These are phyloP conservation scores for Mycena kentingensis DNA, from an alignment of 768 basidiomycete genomes.

Conservation along the genomic window DNA sequence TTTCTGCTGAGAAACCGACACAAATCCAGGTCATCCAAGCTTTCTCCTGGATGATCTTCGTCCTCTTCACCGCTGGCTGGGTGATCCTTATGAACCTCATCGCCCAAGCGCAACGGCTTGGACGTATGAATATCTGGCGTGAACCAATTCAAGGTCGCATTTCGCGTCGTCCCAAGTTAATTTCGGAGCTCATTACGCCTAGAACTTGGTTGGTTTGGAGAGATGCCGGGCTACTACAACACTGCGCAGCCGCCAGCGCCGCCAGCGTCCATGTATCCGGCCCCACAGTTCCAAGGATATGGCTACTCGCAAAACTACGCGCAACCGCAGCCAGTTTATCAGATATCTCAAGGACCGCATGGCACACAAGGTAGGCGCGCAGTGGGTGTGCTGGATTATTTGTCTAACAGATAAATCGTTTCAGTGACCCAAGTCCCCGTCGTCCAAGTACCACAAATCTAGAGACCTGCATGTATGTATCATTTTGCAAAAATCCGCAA, in stretches of 20 bases:
- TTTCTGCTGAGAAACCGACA: neutral
- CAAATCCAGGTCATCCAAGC: slow-evolving; percentile 56
- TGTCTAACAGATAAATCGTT: neutral
- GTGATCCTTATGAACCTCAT: slow-evolving; percentile 59
- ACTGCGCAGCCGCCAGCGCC: slow-evolving; percentile 32
- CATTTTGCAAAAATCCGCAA: no score
- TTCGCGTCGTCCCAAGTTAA: neutral
- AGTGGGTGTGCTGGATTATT: neutral
- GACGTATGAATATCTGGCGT: slow-evolving; percentile 55
- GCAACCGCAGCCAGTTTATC: slow-evolving; percentile 13
- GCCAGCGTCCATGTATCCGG: slow-evolving; percentile 28
- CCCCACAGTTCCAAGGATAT: slow-evolving; percentile 28
- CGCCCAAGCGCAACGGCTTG: slow-evolving; percentile 53
- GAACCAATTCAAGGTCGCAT: slow-evolving; percentile 57
- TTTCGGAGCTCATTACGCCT: slow-evolving; percentile 28
- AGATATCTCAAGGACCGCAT: slow-evolving; percentile 14
- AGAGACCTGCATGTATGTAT: neutral
- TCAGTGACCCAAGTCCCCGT: slow-evolving; percentile 23
- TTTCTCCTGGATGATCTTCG: slow-evolving; percentile 76
- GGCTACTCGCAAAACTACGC: slow-evolving; percentile 40
- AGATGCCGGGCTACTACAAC: slow-evolving; percentile 66
- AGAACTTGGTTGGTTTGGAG: slow-evolving; percentile 79
- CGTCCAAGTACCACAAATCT: slow-evolving; percentile 1
- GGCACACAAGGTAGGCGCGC: slow-evolving; percentile 13
- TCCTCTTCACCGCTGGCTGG: slow-evolving; percentile 50